phyloP scores from a whole-genome alignment of 306 rosid species.

The Astragalus glycyphyllos region DNA sequence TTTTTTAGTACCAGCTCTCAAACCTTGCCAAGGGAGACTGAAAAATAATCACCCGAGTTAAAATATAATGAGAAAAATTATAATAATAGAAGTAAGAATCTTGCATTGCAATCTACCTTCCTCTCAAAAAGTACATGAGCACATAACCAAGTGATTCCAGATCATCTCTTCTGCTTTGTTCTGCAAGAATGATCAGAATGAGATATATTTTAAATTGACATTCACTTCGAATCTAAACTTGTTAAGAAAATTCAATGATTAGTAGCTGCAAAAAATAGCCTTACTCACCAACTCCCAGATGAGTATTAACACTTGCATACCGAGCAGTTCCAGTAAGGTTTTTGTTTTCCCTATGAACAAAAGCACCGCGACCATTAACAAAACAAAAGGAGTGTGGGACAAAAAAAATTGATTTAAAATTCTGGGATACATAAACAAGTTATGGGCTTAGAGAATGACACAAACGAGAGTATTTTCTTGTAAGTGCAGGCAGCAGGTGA shows the following conservation, averaged over 20 bases:
- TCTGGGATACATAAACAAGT: slow-evolving; percentile 8
- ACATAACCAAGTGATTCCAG: slow-evolving; percentile 97
- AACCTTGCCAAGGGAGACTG: slow-evolving; percentile 99
- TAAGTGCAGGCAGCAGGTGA: slow-evolving; percentile 20
- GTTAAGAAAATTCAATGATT: slow-evolving; percentile 33
- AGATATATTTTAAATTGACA: neutral
- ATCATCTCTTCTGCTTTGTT: slow-evolving; percentile 99
- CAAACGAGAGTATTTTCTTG: slow-evolving; percentile 3
- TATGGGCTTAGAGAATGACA: slow-evolving; percentile 19
- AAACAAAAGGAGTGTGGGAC: slow-evolving; percentile 9
- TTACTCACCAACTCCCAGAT: slow-evolving; percentile 93
- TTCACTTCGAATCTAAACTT: neutral
- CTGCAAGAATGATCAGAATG: slow-evolving; percentile 55
- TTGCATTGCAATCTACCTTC: slow-evolving; percentile 67
- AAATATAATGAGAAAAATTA: slow-evolving; percentile 32
- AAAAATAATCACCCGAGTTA: slow-evolving; percentile 43
- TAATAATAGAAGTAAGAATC: slow-evolving; percentile 18
- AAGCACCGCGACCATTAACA: slow-evolving; percentile 11
- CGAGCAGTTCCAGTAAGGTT: slow-evolving; percentile 99
- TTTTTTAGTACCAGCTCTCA: slow-evolving; percentile 93
- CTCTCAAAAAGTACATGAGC: slow-evolving; percentile 96
- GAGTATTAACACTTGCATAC: slow-evolving; percentile 98
- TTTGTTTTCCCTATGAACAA: slow-evolving; percentile 84
- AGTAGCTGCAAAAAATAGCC: slow-evolving; percentile 34
- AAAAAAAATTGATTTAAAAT: slow-evolving; percentile 13